These are phyloP conservation scores for Knoxdaviesia proteae DNA, from an alignment of 2,329 filamentous ascomycete species.

Conservation along the genomic window DNA sequence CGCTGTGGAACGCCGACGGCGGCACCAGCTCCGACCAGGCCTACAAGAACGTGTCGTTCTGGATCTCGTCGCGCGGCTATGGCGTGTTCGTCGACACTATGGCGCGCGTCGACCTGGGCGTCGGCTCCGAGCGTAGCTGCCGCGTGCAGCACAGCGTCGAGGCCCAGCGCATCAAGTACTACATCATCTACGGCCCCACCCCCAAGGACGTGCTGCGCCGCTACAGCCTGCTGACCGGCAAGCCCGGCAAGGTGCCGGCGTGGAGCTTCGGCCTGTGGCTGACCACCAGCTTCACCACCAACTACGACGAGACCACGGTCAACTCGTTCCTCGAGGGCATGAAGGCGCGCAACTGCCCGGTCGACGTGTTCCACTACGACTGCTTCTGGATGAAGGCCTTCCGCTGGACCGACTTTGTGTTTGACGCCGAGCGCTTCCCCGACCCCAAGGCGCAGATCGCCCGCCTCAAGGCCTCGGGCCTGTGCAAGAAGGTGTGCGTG, in stretches of 20 bases:
- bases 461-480: slow-evolving; percentile 39
- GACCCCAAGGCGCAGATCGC: slow-evolving; percentile 43
- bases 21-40: slow-evolving; percentile 50
- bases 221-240: slow-evolving; percentile 48
- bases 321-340: slow-evolving; percentile 49
- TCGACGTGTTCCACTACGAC: slow-evolving; percentile 58
- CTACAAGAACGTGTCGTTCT: slow-evolving; percentile 54
- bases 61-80: slow-evolving; percentile 52
- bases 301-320: slow-evolving; percentile 50
- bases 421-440: slow-evolving; percentile 46
- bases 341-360: slow-evolving; percentile 39
- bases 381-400: slow-evolving; percentile 63
- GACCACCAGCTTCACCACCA: slow-evolving; percentile 55
- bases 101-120: slow-evolving; percentile 48
- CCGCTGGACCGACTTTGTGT: slow-evolving; percentile 56
- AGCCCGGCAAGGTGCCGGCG: slow-evolving; percentile 40
- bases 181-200: slow-evolving; percentile 48
- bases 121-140: slow-evolving; percentile 53
- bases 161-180: slow-evolving; percentile 52
- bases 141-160: slow-evolving; percentile 49
- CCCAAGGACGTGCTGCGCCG: slow-evolving; percentile 51
- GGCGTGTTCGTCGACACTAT: slow-evolving; percentile 56
- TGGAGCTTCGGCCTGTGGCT: slow-evolving; percentile 66
- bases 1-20: slow-evolving; percentile 42
- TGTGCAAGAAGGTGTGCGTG: slow-evolving; percentile 45